These are phyloP conservation scores for Apiospora aurea DNA, from an alignment of 2,329 filamentous ascomycete species.

Conservation along the genomic window DNA sequence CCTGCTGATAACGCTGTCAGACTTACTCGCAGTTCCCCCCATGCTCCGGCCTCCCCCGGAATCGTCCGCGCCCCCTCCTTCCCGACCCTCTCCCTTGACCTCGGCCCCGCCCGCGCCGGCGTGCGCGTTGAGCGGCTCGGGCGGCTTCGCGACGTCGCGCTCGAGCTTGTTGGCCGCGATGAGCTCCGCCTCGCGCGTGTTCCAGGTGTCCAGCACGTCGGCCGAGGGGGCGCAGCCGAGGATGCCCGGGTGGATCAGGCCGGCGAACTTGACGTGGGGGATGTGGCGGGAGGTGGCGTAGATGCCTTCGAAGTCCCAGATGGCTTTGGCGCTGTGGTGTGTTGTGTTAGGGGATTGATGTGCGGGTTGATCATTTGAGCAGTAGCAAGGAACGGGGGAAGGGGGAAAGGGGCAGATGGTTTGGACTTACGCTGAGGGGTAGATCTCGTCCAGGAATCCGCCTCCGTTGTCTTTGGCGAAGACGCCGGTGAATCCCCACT, in stretches of 20 bases:
- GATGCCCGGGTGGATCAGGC: slow-evolving; percentile 91
- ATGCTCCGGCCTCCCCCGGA: slow-evolving; percentile 83
- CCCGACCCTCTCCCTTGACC: slow-evolving; percentile 71
- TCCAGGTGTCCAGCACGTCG: slow-evolving; percentile 82
- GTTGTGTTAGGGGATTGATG: neutral
- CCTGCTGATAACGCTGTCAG: too few relatives aligned
- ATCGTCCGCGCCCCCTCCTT: slow-evolving; percentile 85
- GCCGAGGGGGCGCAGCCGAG: slow-evolving; percentile 86
- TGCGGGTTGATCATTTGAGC: neutral
- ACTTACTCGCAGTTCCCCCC: slow-evolving; percentile 82
- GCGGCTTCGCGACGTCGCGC: slow-evolving; percentile 79
- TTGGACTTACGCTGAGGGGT: slow-evolving; percentile 73
- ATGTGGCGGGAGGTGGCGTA: slow-evolving; percentile 84
- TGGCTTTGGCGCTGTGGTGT: slow-evolving; percentile 57
- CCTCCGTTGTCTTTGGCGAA: slow-evolving; percentile 85
- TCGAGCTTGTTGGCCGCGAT: slow-evolving; percentile 72
- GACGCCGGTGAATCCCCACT: slow-evolving; percentile 87
- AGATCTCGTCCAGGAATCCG: slow-evolving; percentile 87
- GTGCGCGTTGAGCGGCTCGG: slow-evolving; percentile 74
- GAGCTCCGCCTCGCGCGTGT: slow-evolving; percentile 80
- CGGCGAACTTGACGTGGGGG: slow-evolving; percentile 85
- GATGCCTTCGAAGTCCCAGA: slow-evolving; percentile 65
- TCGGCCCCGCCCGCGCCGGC: slow-evolving; percentile 67
- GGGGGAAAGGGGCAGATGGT: slow-evolving; percentile 24
- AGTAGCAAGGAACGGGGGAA: neutral